phyloP scores from a whole-genome alignment of 148 eudicot species.

The Vaccinium vitisidaea region DNA sequence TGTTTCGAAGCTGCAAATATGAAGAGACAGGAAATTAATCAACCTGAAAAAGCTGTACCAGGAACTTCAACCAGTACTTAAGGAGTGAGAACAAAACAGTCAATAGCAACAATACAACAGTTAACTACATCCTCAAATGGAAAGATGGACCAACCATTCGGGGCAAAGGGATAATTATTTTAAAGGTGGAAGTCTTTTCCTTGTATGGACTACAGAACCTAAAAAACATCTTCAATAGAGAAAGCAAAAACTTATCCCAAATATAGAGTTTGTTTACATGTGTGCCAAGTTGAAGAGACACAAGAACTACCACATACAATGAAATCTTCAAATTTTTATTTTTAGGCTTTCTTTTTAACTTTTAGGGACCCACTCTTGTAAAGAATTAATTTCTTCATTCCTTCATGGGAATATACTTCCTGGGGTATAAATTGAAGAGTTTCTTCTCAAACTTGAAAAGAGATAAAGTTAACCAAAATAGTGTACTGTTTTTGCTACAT shows the following conservation, averaged over 20 bases:
- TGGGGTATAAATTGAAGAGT: too few relatives aligned
- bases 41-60: constrained; percentile 1
- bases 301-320: not conserved
- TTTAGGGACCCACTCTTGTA: not conserved
- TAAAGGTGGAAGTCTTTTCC: not conserved
- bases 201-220: not conserved
- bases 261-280: not conserved
- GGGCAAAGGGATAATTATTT: not conserved
- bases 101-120: not conserved
- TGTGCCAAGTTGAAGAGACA: not conserved
- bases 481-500: too few relatives aligned
- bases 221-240: not conserved
- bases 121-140: not conserved
- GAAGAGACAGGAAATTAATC: not conserved
- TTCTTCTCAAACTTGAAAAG: too few relatives aligned
- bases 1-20: constrained; percentile 55
- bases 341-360: not conserved
- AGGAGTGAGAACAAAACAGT: not conserved
- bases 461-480: too few relatives aligned
- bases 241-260: not conserved
- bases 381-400: not conserved
- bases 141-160: not conserved
- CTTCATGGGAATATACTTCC: not conserved
- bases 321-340: not conserved
- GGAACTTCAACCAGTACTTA: not conserved